These are phyloP conservation scores for Ogataea degrootiae DNA, from an alignment of 805 yeast species.

Conservation along the genomic window DNA sequence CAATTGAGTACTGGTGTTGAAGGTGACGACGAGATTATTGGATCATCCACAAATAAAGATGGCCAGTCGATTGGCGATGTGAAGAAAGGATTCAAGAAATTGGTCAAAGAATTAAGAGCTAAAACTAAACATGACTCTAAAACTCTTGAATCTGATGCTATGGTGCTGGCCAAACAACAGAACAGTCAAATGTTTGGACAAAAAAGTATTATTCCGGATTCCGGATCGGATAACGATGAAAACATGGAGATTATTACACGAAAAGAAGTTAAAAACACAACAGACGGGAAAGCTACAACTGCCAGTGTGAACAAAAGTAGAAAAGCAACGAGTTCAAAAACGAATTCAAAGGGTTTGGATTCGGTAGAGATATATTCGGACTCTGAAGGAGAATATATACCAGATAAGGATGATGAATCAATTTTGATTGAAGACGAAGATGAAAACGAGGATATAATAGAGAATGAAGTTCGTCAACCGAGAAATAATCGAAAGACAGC, in stretches of 20 bases:
- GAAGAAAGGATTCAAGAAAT: constrained; percentile 24
- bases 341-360: too few species aligned
- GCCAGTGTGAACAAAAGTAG: background rate
- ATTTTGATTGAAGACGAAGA: background rate
- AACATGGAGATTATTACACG: too few species aligned
- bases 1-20: constrained; percentile 27
- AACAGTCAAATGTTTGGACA: too few species aligned
- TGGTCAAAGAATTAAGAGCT: constrained; percentile 27
- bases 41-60: constrained; percentile 1
- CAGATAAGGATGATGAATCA: background rate
- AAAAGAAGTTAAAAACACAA: background rate
- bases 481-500: too few species aligned
- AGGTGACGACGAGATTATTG: constrained; percentile 27
- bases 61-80: constrained; percentile 12
- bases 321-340: background rate
- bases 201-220: too few species aligned
- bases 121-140: constrained; percentile 1
- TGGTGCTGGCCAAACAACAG: too few species aligned
- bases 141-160: background rate
- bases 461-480: too few species aligned
- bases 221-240: too few species aligned
- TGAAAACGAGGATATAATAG: constrained; percentile 4
- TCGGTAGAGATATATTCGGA: background rate
- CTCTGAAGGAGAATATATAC: background rate
- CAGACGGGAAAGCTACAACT: background rate